Conservation (phyloP, 441 rosid genomes). For the Aleurites moluccanus region DNA sequence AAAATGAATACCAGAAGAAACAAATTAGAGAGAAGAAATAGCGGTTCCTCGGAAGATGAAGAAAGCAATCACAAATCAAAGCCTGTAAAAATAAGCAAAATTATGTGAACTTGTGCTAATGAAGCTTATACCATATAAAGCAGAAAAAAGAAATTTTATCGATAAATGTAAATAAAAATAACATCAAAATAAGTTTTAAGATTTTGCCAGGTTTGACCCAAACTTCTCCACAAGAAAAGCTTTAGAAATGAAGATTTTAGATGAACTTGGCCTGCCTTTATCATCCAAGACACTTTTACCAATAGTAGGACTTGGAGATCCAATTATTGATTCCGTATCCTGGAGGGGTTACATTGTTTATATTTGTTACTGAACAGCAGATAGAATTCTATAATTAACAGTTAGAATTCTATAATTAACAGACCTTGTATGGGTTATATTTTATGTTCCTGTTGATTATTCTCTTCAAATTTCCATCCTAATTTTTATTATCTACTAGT, state of each 20-base stretch:
- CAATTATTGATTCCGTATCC: background rate
- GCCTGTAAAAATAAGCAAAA: conserved; percentile 11
- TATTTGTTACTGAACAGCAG: background rate
- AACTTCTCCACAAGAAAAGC: background rate
- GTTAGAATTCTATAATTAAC: background rate
- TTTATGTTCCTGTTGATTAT: background rate
- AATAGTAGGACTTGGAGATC: too few relatives aligned
- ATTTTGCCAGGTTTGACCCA: background rate
- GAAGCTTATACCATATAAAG: background rate
- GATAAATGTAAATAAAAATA: background rate
- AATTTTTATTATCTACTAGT: background rate
- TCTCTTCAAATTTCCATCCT: background rate
- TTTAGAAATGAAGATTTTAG: background rate
- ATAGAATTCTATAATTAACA: background rate
- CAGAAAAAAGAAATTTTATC: background rate
- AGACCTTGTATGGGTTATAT: background rate
- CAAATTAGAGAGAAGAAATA: background rate
- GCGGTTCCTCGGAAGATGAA: background rate
- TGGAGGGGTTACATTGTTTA: background rate
- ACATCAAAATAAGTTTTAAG: background rate
- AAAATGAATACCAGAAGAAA: conserved; percentile 9
- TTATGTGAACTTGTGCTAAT: background rate
- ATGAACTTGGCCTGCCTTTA: background rate
- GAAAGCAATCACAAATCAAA: background rate
- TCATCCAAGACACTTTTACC: background rate